Percentiles rank a stretch among this genome's conserved stretches.
Conservation (phyloP, 1,139 yeast species). For the Scheffersomyces insectosa region DNA sequence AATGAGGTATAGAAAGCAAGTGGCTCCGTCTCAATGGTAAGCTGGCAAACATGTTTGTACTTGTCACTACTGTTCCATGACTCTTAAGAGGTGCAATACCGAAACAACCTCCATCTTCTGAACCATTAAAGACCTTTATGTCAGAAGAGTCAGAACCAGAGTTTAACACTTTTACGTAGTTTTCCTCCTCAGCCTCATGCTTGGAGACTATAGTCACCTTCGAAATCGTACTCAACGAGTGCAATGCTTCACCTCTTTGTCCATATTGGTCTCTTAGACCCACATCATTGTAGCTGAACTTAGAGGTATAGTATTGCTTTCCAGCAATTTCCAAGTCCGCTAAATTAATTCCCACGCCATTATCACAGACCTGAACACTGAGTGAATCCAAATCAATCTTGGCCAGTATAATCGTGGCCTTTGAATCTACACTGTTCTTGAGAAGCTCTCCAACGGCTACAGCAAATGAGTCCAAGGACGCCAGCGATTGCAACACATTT, state of each 20-base stretch:
- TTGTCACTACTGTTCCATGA: slow-evolving; percentile 54
- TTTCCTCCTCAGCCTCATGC: neutral
- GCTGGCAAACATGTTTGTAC: slow-evolving; percentile 50
- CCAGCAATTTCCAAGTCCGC: slow-evolving; percentile 63
- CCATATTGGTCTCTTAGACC: slow-evolving; percentile 50
- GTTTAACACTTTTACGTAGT: neutral
- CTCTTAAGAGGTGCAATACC: neutral
- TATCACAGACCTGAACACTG: slow-evolving; percentile 69
- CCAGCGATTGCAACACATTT: slow-evolving; percentile 1
- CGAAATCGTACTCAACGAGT: slow-evolving; percentile 49
- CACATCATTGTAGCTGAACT: slow-evolving; percentile 53
- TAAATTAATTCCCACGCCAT: slow-evolving; percentile 71
- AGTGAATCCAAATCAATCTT: slow-evolving; percentile 57
- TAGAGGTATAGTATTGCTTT: slow-evolving; percentile 73
- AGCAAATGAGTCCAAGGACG: slow-evolving; percentile 4
- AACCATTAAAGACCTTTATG: too few species aligned
- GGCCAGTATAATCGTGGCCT: slow-evolving; percentile 61
- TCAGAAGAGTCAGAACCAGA: too few species aligned
- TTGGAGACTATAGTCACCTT: slow-evolving; percentile 39
- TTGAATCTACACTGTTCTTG: slow-evolving; percentile 81
- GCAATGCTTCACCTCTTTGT: slow-evolving; percentile 77
- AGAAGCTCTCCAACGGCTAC: slow-evolving; percentile 70
- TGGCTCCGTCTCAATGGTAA: slow-evolving; percentile 33
- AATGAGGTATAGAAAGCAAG: too few species aligned
- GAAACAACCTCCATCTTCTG: neutral